phyloP scores from a whole-genome alignment of 208 protist species.

The Acanthamoeba royreba region DNA sequence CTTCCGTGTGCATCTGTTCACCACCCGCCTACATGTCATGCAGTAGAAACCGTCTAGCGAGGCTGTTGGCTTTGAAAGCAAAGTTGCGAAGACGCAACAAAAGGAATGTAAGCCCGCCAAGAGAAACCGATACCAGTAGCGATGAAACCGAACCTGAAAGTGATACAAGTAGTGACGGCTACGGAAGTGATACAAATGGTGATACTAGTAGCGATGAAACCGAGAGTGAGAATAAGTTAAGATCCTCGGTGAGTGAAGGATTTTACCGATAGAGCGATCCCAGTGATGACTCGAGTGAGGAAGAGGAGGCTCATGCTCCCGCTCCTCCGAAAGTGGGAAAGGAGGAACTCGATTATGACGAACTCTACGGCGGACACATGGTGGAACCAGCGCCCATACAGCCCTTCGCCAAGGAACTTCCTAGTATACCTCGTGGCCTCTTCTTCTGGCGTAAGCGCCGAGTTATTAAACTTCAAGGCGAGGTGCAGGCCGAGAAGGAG shows the following conservation, averaged over 20 bases:
- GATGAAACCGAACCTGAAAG: too few relatives aligned
- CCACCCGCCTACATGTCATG: too few relatives aligned
- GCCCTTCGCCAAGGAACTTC: neutral
- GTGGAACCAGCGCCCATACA: neutral
- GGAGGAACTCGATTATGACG: neutral
- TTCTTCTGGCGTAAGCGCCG: conserved; percentile 13
- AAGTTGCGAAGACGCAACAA: too few relatives aligned
- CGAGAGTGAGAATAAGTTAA: neutral
- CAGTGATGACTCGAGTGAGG: neutral
- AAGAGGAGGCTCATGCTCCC: neutral
- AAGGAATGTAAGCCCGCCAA: too few relatives aligned
- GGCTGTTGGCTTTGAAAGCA: too few relatives aligned
- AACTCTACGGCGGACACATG: neutral
- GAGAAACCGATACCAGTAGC: too few relatives aligned
- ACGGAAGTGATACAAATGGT: neutral
- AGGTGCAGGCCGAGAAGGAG: neutral
- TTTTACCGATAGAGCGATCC: neutral
- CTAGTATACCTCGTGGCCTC: neutral
- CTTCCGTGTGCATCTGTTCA: too few relatives aligned
- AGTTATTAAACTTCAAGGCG: neutral
- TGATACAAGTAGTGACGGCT: too few relatives aligned
- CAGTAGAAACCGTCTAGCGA: too few relatives aligned
- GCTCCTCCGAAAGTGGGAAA: neutral
- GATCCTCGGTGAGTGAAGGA: neutral
- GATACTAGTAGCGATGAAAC: neutral